Evolutionary conservation across 129 eudicot species (phyloP), one percentile per base, ranked within the genome.

Genomic region (Artemisia annua): DNA sequence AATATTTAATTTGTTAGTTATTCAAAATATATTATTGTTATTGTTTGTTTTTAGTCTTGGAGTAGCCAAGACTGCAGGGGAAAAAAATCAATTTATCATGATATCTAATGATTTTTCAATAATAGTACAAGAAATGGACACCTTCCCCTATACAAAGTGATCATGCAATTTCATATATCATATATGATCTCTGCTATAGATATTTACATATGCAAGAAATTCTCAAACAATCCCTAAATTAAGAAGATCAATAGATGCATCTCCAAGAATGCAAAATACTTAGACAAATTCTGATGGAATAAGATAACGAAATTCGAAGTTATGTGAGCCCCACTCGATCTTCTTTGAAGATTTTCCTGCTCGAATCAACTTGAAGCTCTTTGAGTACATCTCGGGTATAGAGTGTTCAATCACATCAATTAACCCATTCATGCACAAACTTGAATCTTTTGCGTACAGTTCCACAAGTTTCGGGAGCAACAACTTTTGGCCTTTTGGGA

Each of bases 391-490:
- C 49, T 74, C 68, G 11, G 91, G 89, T 59, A 85, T 43, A 52
- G 80, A 89, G 44, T 87, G 96, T 78, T 85, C 85, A 4, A 92
- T 73, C 80, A 87, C 71, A 39, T 82, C 86, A 64, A 62, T 64
- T 24, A 89, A 69, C 46, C 85, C 91, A 14, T 80, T 71, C 43
- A 84, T 66, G 77, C 84, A 75, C 81, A 92, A 70, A 50, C 84
- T 75, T 3, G 76, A 75, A 48, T 89, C 96, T 74, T 87, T 92
- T 39, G 81, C 76, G 67, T 83, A 89, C 66, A 72, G 52, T 15
- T 92, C 98, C 69, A 92, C 84, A 10, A 85, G 84, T 82, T 89
- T 92, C 3, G 98, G 98, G 5, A 92, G 56, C 10, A n/a, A n/a
- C n/a, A n/a, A n/a, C n/a, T n/a, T n/a, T n/a, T n/a, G n/a, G n/a